Evolutionary conservation across 257 asterid genomes (phyloP).

Genomic region (Paraleonurus japonicus): DNA sequence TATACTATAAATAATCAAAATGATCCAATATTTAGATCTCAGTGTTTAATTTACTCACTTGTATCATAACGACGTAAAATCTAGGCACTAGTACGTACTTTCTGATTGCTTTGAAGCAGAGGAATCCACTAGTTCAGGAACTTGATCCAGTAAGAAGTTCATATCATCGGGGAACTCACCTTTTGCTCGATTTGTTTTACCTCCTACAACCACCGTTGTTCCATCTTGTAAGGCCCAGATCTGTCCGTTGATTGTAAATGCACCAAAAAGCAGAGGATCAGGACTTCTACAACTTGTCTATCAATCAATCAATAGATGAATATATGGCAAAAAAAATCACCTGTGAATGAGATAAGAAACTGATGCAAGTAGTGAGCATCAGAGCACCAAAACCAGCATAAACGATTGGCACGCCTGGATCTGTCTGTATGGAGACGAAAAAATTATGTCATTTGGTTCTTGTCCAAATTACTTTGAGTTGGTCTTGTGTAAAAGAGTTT

Average conservation of each 20-base stretch:
- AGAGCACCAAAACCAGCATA: slow-evolving; percentile 88
- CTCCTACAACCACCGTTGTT: slow-evolving; percentile 66
- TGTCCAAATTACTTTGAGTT: neutral
- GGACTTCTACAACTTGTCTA: neutral
- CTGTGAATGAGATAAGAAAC: slow-evolving; percentile 88
- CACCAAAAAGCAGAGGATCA: slow-evolving; percentile 13
- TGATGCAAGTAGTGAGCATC: slow-evolving; percentile 91
- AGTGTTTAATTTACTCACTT: neutral
- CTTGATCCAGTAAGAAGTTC: slow-evolving; percentile 67
- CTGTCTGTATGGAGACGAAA: slow-evolving; percentile 48
- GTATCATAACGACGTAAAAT: neutral
- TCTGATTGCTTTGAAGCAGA: slow-evolving; percentile 42
- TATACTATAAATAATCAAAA: neutral
- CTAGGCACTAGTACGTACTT: slow-evolving; percentile 36
- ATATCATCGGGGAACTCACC: slow-evolving; percentile 76
- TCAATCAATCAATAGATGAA: neutral
- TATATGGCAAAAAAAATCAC: slow-evolving; percentile 27
- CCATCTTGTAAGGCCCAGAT: slow-evolving; percentile 91
- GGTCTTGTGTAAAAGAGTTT: too few relatives aligned
- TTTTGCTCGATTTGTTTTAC: slow-evolving; percentile 79
- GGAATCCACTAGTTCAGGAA: slow-evolving; percentile 67
- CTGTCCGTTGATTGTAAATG: slow-evolving; percentile 32
- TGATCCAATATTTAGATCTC: neutral
- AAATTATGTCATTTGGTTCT: neutral
- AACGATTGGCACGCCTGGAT: slow-evolving; percentile 83